Evolutionary conservation across 805 yeast genomes (phyloP).

Genomic region (Jamesozyma jinghongensis): DNA sequence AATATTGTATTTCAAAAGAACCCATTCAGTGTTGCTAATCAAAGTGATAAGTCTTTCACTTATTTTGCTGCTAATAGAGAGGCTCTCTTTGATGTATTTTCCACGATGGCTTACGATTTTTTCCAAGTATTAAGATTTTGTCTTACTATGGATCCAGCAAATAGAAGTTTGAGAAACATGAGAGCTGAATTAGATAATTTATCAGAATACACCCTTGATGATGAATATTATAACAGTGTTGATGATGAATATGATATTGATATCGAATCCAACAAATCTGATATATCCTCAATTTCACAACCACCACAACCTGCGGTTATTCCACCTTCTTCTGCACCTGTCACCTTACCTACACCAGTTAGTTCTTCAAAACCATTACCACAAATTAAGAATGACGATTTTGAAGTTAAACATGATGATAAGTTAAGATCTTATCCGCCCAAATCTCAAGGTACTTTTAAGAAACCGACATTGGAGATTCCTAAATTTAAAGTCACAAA

Average conservation of each 20-base stretch:
- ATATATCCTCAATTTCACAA: slow-evolving; percentile 3
- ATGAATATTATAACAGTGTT: slow-evolving; percentile 43
- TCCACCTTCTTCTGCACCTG: slow-evolving; percentile 27
- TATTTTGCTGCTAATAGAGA: slow-evolving; percentile 85
- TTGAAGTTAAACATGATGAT: background rate
- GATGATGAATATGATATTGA: slow-evolving; percentile 34
- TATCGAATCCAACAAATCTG: slow-evolving; percentile 3
- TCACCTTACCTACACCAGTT: slow-evolving; percentile 25
- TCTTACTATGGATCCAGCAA: slow-evolving; percentile 77
- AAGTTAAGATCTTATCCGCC: background rate
- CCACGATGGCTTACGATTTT: slow-evolving; percentile 77
- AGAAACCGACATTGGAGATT: slow-evolving; percentile 6
- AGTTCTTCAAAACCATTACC: slow-evolving; percentile 18
- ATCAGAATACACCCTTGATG: slow-evolving; percentile 73
- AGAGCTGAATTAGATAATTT: slow-evolving; percentile 50
- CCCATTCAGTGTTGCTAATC: slow-evolving; percentile 76
- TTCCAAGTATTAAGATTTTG: slow-evolving; percentile 74
- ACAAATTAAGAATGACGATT: slow-evolving; percentile 8
- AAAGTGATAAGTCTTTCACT: slow-evolving; percentile 70
- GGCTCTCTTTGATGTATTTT: slow-evolving; percentile 83
- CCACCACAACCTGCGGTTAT: slow-evolving; percentile 13
- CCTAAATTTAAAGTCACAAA: slow-evolving; percentile 7
- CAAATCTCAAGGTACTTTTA: background rate
- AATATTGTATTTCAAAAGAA: slow-evolving; percentile 82
- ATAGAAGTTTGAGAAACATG: slow-evolving; percentile 60